Percentiles rank a stretch among this genome's conserved stretches.
These are phyloP conservation scores for Syzygium malaccense DNA, from an alignment of 441 rosid species.

Conservation along the genomic window DNA sequence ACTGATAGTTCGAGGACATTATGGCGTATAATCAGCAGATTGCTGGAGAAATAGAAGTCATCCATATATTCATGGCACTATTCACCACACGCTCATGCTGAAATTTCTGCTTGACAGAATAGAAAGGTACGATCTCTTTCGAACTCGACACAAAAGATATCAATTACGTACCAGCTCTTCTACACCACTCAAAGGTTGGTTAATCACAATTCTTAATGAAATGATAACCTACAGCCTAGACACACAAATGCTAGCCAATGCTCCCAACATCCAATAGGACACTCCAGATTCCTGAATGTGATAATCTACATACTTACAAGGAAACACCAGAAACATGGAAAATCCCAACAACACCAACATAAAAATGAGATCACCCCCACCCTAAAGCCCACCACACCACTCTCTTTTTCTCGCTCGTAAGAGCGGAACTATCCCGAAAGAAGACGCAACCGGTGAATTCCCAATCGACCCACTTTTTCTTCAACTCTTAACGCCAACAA, in stretches of 20 bases:
- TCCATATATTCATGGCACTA: not conserved
- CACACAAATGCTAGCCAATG: not conserved
- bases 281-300: not conserved
- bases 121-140: not conserved
- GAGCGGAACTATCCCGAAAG: not conserved
- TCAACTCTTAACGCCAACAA: not conserved
- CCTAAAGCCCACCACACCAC: not conserved
- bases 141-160: not conserved
- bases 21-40: not conserved
- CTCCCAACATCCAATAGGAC: not conserved
- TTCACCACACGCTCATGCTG: not conserved
- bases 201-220: not conserved
- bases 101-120: not conserved
- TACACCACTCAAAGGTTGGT: not conserved
- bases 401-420: not conserved
- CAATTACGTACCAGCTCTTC: not conserved
- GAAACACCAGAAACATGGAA: not conserved
- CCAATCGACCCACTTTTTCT: not conserved
- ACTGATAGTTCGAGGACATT: not conserved
- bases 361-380: not conserved
- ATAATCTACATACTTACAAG: not conserved
- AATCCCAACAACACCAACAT: not conserved
- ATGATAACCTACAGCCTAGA: not conserved
- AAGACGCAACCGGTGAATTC: not conserved
- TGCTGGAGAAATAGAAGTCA: not conserved